These are phyloP conservation scores for Calamus simplicifolius DNA, from an alignment of 176 grass and related monocot genomes.

Conservation along the genomic window DNA sequence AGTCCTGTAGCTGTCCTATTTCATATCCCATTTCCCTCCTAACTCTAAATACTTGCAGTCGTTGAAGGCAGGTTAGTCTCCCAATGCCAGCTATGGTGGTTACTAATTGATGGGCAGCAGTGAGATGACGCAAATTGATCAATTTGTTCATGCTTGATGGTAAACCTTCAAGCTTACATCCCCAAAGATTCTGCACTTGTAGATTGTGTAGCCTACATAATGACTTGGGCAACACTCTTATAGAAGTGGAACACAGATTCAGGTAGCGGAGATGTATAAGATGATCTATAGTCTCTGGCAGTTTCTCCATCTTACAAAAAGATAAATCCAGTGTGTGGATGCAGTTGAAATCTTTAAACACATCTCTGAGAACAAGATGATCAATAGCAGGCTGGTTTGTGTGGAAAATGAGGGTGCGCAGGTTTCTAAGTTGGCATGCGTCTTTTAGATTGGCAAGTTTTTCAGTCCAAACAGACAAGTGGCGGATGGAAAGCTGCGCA, in stretches of 20 bases:
- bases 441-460: conserved; percentile 20
- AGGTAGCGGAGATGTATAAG: conserved; percentile 19
- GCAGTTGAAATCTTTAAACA: conserved; percentile 30
- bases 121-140: conserved; percentile 5
- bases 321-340: conserved; percentile 36
- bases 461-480: conserved; percentile 33
- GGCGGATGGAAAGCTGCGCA: conserved; percentile 29
- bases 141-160: conserved; percentile 10
- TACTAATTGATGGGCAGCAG: conserved; percentile 4
- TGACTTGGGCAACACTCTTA: conserved; percentile 6
- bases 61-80: conserved; percentile 9
- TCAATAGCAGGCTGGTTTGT: conserved; percentile 5
- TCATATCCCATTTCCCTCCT: conserved; percentile 16
- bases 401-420: conserved; percentile 33
- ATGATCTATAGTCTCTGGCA: conserved; percentile 12
- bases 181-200: conserved; percentile 10
- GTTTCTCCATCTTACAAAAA: conserved; percentile 34
- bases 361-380: conserved; percentile 7
- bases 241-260: conserved; percentile 11
- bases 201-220: conserved; percentile 7
- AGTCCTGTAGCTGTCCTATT: conserved; percentile 15
- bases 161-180: conserved; percentile 7
- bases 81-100: conserved; percentile 16
- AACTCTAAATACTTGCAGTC: conserved; percentile 10
- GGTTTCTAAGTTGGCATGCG: conserved; percentile 13